Evolutionary conservation across 208 protist genomes (phyloP), one percentile per base, ranked within the genome.

Genomic region (Strigomonas culicis): DNA sequence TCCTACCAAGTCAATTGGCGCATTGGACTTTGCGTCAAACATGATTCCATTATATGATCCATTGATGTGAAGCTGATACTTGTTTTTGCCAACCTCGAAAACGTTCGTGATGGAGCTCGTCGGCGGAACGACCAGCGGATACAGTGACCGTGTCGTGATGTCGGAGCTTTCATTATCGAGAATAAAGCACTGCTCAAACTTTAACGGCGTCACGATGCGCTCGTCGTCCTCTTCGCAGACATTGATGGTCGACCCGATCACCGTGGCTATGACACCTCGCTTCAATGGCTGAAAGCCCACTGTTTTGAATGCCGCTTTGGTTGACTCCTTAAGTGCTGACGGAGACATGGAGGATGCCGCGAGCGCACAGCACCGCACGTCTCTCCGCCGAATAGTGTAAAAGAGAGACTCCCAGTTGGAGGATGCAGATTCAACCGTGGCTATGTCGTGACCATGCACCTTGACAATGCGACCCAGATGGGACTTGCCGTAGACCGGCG

Each of bases 31-130:
- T 75, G 83, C 79, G 79, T 96, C 91, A 66, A 96, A 96, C 74
- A 96, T 91, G 63, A 96, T 92, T 44, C 91, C 91, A 52, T 94
- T 96, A 76, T 92, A 92, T 7, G 84, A 93, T 8, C 72, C 78
- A 17, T 81, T 85, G 52, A 75, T 83, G 63, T 88, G 75, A 39
- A 82, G 65, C 34, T 74, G 74, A 67, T 84, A 93, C 53, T 87
- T 86, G 53, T 63, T 80, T 43, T 87, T 90, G 27, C 91, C 91
- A 2, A 96, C 91, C 46, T 90, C 91, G 74, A 96, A 96, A 7
- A 83, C 65, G 63, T 75, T 78, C 27, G 75, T 80, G 31, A 90
- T 69, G 28, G 74, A 75, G 66, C 78, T 88, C 43, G 75, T 73
- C 0, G 88, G 86, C 10, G 80, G 75, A 0, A 73, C 68, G 13